Evolutionary conservation across 257 asterid species (phyloP), one percentile per base, ranked within the genome.

Genomic region (Ajuga chamaepitys): DNA sequence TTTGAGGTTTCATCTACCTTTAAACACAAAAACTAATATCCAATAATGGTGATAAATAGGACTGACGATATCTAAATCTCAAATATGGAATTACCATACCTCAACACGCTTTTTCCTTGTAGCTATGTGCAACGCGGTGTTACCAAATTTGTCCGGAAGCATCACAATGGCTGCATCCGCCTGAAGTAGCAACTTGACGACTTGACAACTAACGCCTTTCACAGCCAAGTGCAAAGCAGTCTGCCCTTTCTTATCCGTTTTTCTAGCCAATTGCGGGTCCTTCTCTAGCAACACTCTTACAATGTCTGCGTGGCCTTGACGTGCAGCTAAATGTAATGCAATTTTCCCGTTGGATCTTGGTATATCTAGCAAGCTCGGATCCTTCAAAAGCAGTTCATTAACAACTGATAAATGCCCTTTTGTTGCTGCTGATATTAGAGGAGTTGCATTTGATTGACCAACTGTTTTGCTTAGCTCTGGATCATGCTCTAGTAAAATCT

Each of bases 211-310:
- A 45, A 81, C 78, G 13, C 96, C 96, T 73, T 88, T 88, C 22
- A 81, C 96, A 68, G 96, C 96, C 85, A 88, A 76, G 73, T 84
- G 95, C 21, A 88, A 67, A 14, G 96, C 83, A 65, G 96, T 88
- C 65, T 88, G 96, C 13, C 96, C 95, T 59, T 88, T 86, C 80
- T 81, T 83, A 75, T 88, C 96, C 0, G 85, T 88, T 63, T 83
- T 73, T 70, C 91, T 71, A 34, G 89, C 89, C 68, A 88, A 47
- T 34, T 86, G 88, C 0, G 86, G 81, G 74, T 88, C 96, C 85
- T 67, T 80, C 38, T 74, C 72, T 18, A 88, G 96, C 82, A 88
- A 75, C 1, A 77, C 83, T 71, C 53, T 73, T 24, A 82, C 96
- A 28, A 88, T 66, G 20, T 86, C 83, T 0, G 71, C 81, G 24